A percentile compares a stretch with the other conserved stretches of the same genome.
These are phyloP conservation scores for Rubia peregrina DNA, from an alignment of 305 asterid species.

Conservation along the genomic window DNA sequence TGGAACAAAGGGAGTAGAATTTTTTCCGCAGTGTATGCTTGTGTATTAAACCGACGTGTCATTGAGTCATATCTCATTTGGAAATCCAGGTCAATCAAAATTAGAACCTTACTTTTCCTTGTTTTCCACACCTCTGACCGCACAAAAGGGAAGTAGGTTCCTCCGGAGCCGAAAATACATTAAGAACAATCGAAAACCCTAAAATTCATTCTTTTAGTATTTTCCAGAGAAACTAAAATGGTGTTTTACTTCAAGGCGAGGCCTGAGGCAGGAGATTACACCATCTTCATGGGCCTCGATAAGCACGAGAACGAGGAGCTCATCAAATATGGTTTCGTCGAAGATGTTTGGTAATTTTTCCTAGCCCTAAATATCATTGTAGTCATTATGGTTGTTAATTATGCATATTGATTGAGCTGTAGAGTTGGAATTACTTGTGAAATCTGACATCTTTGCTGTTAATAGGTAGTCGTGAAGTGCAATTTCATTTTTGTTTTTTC, in stretches of 20 bases:
- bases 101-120: background rate
- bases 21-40: too few species aligned
- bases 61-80: background rate
- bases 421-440: background rate
- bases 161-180: background rate
- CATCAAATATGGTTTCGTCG: conserved; percentile 80
- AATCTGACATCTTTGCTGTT: background rate
- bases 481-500: background rate
- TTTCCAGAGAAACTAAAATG: conserved; percentile 30
- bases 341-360: conserved; percentile 64
- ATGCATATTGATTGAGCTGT: background rate
- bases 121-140: background rate
- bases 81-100: conserved; percentile 2
- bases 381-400: background rate
- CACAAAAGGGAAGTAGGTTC: background rate
- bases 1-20: too few species aligned
- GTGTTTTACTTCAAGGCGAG: conserved; percentile 93
- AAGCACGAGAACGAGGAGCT: conserved; percentile 94
- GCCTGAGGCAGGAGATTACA: conserved; percentile 80
- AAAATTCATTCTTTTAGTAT: background rate
- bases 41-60: background rate
- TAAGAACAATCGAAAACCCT: conserved; percentile 16
- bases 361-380: background rate
- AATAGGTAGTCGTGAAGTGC: background rate
- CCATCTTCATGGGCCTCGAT: conserved; percentile 92